phyloP scores from a whole-genome alignment of 2,329 filamentous ascomycete species.

The Stagonosporopsis cucurbitacearum region DNA sequence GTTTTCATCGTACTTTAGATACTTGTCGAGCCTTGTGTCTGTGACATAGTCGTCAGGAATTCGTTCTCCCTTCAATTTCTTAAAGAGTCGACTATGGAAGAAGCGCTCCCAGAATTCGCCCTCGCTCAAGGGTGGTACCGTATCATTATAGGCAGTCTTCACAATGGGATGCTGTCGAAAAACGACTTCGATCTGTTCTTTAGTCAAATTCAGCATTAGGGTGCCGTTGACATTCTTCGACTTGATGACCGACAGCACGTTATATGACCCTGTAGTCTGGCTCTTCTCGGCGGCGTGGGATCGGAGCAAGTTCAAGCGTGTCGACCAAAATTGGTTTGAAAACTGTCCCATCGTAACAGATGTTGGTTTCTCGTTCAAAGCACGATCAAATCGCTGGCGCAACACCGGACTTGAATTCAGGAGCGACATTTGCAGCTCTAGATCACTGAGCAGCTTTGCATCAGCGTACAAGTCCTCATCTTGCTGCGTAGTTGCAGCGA shows the following conservation, averaged over 20 bases:
- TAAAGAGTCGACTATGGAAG: constrained; percentile 88
- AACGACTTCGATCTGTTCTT: constrained; percentile 91
- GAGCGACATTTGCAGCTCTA: constrained; percentile 84
- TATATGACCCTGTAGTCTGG: constrained; percentile 89
- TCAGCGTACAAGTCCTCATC: constrained; percentile 80
- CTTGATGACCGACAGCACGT: constrained; percentile 90
- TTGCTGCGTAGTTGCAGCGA: constrained; percentile 51
- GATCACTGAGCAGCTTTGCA: constrained; percentile 75
- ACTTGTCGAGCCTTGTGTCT: constrained; percentile 84
- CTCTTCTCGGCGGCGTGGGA: constrained; percentile 87
- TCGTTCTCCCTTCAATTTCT: constrained; percentile 89
- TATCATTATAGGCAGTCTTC: constrained; percentile 89
- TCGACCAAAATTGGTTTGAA: constrained; percentile 93
- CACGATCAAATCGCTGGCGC: constrained; percentile 85
- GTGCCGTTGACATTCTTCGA: constrained; percentile 72
- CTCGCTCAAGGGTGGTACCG: constrained; percentile 77
- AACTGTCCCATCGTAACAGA: constrained; percentile 82
- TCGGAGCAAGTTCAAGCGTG: constrained; percentile 81
- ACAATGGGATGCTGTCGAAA: constrained; percentile 93
- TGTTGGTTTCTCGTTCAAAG: constrained; percentile 81
- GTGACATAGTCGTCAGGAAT: constrained; percentile 77
- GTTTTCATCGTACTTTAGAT: constrained; percentile 75
- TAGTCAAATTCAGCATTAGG: constrained; percentile 81
- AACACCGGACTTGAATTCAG: constrained; percentile 79
- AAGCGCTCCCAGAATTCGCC: constrained; percentile 91